phyloP scores from a whole-genome alignment of 768 basidiomycete species.

The Omphalotus guepiniiformis region DNA sequence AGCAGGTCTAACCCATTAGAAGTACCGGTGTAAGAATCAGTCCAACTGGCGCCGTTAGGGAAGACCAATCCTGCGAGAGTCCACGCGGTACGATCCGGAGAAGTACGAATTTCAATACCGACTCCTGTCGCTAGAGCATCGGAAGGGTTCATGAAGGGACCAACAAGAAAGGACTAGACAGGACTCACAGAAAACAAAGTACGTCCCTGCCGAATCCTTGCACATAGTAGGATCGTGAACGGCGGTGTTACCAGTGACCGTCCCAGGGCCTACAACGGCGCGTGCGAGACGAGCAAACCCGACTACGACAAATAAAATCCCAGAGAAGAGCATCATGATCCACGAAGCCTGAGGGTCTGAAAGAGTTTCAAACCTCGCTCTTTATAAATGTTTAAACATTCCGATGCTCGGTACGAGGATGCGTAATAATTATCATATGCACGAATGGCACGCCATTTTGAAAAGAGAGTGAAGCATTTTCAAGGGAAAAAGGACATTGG shows the following conservation, averaged over 20 bases:
- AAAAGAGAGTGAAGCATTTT: too few relatives aligned
- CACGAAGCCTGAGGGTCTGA: too few relatives aligned
- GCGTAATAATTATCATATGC: too few relatives aligned
- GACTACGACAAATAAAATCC: too few relatives aligned
- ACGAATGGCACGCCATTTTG: too few relatives aligned
- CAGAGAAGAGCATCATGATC: too few relatives aligned
- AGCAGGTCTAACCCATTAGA: conserved; percentile 20
- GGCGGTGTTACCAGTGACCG: conserved; percentile 13
- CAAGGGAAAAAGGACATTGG: too few relatives aligned
- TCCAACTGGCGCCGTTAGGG: conserved; percentile 29
- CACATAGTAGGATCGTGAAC: conserved; percentile 28
- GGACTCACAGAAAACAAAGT: conserved; percentile 26
- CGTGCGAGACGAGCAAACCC: too few relatives aligned
- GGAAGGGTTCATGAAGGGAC: background rate
- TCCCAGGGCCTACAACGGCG: background rate
- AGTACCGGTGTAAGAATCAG: conserved; percentile 26
- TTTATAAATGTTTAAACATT: too few relatives aligned
- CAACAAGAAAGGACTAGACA: background rate
- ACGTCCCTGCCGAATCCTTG: conserved; percentile 24
- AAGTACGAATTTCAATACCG: conserved; percentile 29
- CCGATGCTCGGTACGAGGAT: too few relatives aligned
- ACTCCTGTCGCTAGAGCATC: conserved; percentile 19
- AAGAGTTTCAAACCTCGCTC: too few relatives aligned
- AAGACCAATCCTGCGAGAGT: conserved; percentile 24
- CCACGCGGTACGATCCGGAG: conserved; percentile 27